Evolutionary conservation across 2,329 filamentous ascomycete genomes (phyloP), one percentile per base, ranked within the genome.

Genomic region (Colletotrichum tropicicola): DNA sequence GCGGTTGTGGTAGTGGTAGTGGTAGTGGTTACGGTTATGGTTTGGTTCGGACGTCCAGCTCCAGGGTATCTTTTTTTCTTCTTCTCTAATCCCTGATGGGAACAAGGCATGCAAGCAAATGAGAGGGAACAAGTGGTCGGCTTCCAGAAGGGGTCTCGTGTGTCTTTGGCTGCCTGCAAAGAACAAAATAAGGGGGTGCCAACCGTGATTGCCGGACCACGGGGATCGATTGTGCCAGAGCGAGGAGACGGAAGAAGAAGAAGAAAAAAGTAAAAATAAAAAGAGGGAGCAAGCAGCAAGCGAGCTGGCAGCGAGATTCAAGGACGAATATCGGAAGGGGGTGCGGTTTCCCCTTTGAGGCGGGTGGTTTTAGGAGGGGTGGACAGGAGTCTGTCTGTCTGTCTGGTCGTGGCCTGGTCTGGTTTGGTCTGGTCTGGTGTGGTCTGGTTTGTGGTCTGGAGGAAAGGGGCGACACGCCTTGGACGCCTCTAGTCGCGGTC

Each of bases 391-490:
- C 37, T 58, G 30, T 25, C 41, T 47, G 15, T 57, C 32, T 19
- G 23, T 41, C 47, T 47, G 39, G 27, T 35, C 12, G 43, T 64
- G 41, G 60, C 12, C 49, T 51, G 32, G 55, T 28, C 30, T 25
- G 30, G 32, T 19, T 19, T 23, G 30, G 30, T 54, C 51, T 44
- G 59, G 35, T 27, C 35, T 57, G 41, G 30, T n/a, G 37, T 17
- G 51, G 47, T 28, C n/a, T 21, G 25, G 25, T 5, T 23, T 23
- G n/a, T 41, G 37, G 52, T n/a, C 27, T 57, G 54, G 55, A 44
- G 41, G 56, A 60, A 65, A 43, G 61, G 61, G 61, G 61, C 60
- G 41, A 48, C 48, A 54, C 41, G 57, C 55, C 43, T 27, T 54
- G 47, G 60, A 64, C 39, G 60, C 43, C 43, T 65, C 35, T 55